Evolutionary conservation across 192 early-diverging fungal genomes (phyloP).

Genomic region (Umbelopsis ramanniana): DNA sequence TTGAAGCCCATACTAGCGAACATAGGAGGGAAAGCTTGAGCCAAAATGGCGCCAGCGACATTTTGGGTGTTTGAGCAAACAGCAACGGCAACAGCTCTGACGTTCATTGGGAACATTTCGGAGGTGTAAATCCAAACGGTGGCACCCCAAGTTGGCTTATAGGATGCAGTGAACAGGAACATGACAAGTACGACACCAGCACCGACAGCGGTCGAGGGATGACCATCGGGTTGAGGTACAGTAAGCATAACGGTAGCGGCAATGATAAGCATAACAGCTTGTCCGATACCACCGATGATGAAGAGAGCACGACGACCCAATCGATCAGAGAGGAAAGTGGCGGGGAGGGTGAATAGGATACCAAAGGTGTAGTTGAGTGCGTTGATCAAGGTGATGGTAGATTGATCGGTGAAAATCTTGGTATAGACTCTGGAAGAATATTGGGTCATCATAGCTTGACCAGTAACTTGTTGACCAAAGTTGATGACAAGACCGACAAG

Average conservation of each 20-base stretch:
- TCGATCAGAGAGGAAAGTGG: constrained; percentile 23
- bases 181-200: constrained; percentile 30
- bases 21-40: constrained; percentile 47
- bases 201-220: constrained; percentile 24
- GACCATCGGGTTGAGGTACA: constrained; percentile 24
- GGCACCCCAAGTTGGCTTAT: constrained; percentile 66
- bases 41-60: constrained; percentile 55
- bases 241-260: constrained; percentile 26
- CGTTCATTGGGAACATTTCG: constrained; percentile 67
- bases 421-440: constrained; percentile 32
- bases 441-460: constrained; percentile 33
- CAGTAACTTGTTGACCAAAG: constrained; percentile 36
- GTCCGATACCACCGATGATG: constrained; percentile 20
- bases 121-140: constrained; percentile 63
- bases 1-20: constrained; percentile 29
- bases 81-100: constrained; percentile 61
- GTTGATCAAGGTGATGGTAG: constrained; percentile 29
- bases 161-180: constrained; percentile 56
- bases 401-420: constrained; percentile 19
- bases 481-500: constrained; percentile 29
- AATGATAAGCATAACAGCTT: constrained; percentile 23
- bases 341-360: constrained; percentile 31
- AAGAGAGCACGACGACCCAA: constrained; percentile 25
- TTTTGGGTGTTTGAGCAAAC: constrained; percentile 63
- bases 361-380: constrained; percentile 31